A percentile compares a stretch with the other conserved stretches of the same genome.
phyloP scores from a whole-genome alignment of 2,329 filamentous ascomycete genomes.

The Pyrenophora tritici-repentis region DNA sequence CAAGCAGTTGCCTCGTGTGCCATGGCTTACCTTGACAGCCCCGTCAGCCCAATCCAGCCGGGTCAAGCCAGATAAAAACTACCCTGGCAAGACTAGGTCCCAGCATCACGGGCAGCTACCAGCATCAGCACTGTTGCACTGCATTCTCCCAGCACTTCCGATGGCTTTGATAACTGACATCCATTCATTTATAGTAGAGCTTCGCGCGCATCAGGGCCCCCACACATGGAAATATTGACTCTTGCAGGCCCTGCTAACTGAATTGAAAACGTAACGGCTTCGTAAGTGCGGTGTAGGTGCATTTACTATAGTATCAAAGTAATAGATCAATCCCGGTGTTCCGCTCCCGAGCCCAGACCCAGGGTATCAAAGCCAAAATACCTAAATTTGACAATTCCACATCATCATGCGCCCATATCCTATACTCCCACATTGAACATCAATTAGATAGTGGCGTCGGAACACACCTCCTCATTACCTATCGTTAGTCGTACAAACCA shows the following conservation, averaged over 20 bases:
- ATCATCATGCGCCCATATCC: neutral
- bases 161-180: neutral
- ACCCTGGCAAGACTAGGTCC: constrained; percentile 1
- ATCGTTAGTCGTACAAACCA: neutral
- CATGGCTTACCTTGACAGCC: neutral
- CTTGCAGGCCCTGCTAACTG: no score
- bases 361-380: constrained; percentile 1
- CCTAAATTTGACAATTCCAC: neutral
- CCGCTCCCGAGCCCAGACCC: no score
- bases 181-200: neutral
- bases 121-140: constrained; percentile 8
- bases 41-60: constrained; percentile 4
- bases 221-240: no score
- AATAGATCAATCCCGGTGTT: no score
- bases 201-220: no score
- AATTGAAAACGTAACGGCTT: neutral
- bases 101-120: constrained; percentile 3
- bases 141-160: neutral
- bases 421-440: neutral
- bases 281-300: neutral
- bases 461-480: neutral
- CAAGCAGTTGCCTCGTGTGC: neutral
- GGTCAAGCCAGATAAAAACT: constrained; percentile 5
- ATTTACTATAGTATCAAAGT: neutral
- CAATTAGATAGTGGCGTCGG: neutral